These are phyloP conservation scores for Paulownia fortunei DNA, from an alignment of 257 asterid species.

Conservation along the genomic window DNA sequence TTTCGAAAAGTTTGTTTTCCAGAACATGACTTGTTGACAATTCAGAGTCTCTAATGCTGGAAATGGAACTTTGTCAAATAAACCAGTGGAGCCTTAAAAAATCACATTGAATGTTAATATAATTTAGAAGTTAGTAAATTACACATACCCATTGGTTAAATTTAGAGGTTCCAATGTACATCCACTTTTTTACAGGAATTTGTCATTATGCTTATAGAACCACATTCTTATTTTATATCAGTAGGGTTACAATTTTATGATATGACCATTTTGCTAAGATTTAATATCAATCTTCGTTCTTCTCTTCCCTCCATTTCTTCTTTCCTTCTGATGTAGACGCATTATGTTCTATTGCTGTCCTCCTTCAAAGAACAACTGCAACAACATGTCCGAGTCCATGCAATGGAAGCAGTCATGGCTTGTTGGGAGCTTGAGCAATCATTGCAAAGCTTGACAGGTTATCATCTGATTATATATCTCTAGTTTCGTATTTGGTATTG, in stretches of 20 bases:
- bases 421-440: conserved; percentile 99
- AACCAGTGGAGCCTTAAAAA: not conserved
- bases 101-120: not conserved
- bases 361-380: conserved; percentile 96
- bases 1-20: too few species aligned
- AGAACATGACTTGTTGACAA: too few species aligned
- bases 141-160: not conserved
- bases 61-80: not conserved
- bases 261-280: not conserved
- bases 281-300: not conserved
- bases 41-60: not conserved
- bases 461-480: conserved; percentile 9
- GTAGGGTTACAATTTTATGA: not conserved
- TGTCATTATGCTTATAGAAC: not conserved
- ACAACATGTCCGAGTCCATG: conserved; percentile 97
- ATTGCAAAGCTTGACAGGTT: conserved; percentile 93
- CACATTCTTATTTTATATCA: not conserved
- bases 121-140: not conserved
- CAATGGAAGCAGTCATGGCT: conserved; percentile 99
- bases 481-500: not conserved
- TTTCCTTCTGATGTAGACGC: conserved; percentile 59
- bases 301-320: not conserved
- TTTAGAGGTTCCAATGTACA: not conserved
- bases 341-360: conserved; percentile 86
- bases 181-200: not conserved